These are phyloP conservation scores for Kodamaea derodonti DNA, from an alignment of 1,139 yeast genomes.

Conservation along the genomic window DNA sequence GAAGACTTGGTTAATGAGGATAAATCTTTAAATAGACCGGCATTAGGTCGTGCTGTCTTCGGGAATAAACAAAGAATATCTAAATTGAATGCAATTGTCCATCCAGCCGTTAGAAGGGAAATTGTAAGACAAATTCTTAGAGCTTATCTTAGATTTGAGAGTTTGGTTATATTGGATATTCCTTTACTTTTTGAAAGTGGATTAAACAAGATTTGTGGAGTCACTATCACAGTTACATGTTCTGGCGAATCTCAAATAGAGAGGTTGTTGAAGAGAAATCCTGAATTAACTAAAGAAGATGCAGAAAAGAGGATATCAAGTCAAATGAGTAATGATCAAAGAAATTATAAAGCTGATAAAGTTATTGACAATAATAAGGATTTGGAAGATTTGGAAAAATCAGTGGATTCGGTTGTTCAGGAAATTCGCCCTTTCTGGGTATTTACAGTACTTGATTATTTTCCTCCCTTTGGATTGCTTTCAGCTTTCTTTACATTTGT, in stretches of 20 bases:
- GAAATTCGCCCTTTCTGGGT: conserved; percentile 47
- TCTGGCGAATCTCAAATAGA: conserved; percentile 52
- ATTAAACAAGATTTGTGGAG: conserved; percentile 68
- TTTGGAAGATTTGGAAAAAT: conserved; percentile 43
- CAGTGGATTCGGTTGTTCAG: conserved; percentile 44
- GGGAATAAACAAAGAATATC: conserved; percentile 53
- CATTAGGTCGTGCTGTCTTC: conserved; percentile 77
- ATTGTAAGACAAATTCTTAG: conserved; percentile 55
- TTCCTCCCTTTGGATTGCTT: conserved; percentile 49
- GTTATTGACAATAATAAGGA: conserved; percentile 63
- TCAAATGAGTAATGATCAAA: conserved; percentile 66
- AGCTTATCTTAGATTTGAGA: conserved; percentile 49
- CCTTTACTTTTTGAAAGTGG: conserved; percentile 85
- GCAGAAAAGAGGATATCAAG: conserved; percentile 69
- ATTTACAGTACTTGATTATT: conserved; percentile 57
- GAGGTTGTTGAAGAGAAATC: conserved; percentile 64
- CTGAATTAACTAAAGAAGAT: conserved; percentile 61
- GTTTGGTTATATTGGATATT: conserved; percentile 75
- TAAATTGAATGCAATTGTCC: conserved; percentile 71
- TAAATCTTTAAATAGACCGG: conserved; percentile 60
- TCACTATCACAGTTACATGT: conserved; percentile 66
- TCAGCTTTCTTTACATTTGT: conserved; percentile 24
- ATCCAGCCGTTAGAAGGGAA: conserved; percentile 79
- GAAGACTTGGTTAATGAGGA: conserved; percentile 54
- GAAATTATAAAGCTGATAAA: conserved; percentile 58